phyloP scores from a whole-genome alignment of 2,329 filamentous ascomycete genomes.

The Exophiala sp. region DNA sequence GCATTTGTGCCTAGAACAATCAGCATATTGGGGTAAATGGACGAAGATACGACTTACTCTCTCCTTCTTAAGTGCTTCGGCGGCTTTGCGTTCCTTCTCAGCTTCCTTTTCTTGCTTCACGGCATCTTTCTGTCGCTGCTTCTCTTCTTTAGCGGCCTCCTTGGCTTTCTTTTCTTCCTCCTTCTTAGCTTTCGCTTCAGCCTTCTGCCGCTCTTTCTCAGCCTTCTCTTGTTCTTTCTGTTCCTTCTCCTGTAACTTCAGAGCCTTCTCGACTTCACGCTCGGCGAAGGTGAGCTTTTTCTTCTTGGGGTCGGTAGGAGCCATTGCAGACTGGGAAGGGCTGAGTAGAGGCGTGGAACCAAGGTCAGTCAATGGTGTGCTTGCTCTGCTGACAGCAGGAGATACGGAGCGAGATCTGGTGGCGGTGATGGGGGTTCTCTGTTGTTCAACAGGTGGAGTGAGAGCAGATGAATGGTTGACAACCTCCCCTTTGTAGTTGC shows the following conservation, averaged over 20 bases:
- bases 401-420: slow-evolving; percentile 11
- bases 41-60: slow-evolving; percentile 34
- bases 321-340: slow-evolving; percentile 8
- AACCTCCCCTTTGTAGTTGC: slow-evolving; percentile 18
- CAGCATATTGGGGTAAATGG: slow-evolving; percentile 29
- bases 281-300: slow-evolving; percentile 29
- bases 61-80: slow-evolving; percentile 44
- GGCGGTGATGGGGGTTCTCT: slow-evolving; percentile 6
- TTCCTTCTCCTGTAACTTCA: slow-evolving; percentile 33
- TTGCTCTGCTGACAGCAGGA: slow-evolving; percentile 9
- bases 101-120: slow-evolving; percentile 40
- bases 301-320: slow-evolving; percentile 27
- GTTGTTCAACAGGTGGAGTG: slow-evolving; percentile 2
- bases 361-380: slow-evolving; percentile 22
- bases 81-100: slow-evolving; percentile 34
- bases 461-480: slow-evolving; percentile 4
- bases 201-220: slow-evolving; percentile 35
- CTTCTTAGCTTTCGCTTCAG: slow-evolving; percentile 40
- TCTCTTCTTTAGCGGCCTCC: slow-evolving; percentile 32
- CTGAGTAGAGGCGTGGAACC: slow-evolving; percentile 17
- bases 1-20: slow-evolving; percentile 45
- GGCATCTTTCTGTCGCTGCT: slow-evolving; percentile 41
- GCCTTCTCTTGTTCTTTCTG: slow-evolving; percentile 32
- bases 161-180: slow-evolving; percentile 36
- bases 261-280: slow-evolving; percentile 28